phyloP scores from a whole-genome alignment of 116 monocot species.

The Dioscorea cayenensis region DNA sequence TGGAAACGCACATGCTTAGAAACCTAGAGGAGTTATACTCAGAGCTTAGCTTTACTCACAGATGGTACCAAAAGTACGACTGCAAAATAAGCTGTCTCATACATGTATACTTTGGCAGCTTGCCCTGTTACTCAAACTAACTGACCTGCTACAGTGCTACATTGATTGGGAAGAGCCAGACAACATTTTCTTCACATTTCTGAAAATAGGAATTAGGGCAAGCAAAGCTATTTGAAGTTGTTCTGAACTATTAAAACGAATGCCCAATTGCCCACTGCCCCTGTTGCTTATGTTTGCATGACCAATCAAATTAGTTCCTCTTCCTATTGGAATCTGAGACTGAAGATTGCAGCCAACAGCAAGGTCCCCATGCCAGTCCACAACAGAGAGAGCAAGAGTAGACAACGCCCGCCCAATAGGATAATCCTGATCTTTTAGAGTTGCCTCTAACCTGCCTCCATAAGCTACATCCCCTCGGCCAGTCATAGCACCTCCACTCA shows the following conservation, averaged over 20 bases:
- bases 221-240: constrained; percentile 67
- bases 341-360: constrained; percentile 72
- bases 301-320: constrained; percentile 47
- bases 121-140: too few relatives aligned
- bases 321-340: constrained; percentile 72
- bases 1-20: too few relatives aligned
- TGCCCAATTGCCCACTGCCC: constrained; percentile 75
- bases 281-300: constrained; percentile 72
- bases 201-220: constrained; percentile 58
- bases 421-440: constrained; percentile 67
- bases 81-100: too few relatives aligned
- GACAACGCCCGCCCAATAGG: constrained; percentile 53
- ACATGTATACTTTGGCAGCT: not conserved
- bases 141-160: too few relatives aligned
- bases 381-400: constrained; percentile 63
- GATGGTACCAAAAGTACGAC: too few relatives aligned
- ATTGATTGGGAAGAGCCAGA: constrained; percentile 17
- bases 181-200: constrained; percentile 38
- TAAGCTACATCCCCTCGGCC: constrained; percentile 79
- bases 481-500: constrained; percentile 78
- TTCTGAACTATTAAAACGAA: constrained; percentile 78
- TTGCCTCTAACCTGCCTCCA: constrained; percentile 82
- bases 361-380: constrained; percentile 93
- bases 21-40: too few relatives aligned
- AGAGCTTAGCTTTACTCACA: too few relatives aligned